Conservation (phyloP, 352 stramenopile species). For the Phytophthora cryptogea region DNA sequence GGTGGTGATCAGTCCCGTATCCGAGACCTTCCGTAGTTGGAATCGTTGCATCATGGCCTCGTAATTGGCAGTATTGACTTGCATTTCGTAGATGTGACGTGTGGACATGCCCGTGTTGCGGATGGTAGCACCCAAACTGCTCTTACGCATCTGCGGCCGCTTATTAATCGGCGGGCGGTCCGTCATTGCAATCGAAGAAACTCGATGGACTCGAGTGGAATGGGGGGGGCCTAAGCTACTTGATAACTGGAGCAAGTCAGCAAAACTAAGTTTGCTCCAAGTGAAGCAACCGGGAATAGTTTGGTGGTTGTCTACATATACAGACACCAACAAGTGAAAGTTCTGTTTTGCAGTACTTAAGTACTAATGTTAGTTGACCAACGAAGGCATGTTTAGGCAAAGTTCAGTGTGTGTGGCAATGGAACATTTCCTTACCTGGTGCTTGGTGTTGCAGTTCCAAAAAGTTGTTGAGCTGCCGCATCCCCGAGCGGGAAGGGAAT, state of each 20-base stretch:
- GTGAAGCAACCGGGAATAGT: background rate
- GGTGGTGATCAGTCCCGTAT: conserved; percentile 11
- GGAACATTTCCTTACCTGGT: too few species aligned
- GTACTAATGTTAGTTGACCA: too few species aligned
- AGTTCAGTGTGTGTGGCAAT: too few species aligned
- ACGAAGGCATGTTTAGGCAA: too few species aligned
- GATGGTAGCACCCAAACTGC: background rate
- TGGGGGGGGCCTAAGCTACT: background rate
- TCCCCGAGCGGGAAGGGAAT: background rate
- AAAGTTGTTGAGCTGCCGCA: background rate
- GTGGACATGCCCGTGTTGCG: conserved; percentile 4
- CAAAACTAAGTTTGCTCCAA: background rate
- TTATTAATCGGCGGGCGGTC: conserved; percentile 2
- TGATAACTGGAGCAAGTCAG: too few species aligned
- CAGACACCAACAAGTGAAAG: background rate
- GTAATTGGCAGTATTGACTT: conserved; percentile 3
- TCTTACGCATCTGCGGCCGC: conserved; percentile 1
- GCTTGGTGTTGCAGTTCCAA: background rate
- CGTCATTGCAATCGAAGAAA: background rate
- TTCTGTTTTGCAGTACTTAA: background rate
- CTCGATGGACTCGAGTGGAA: background rate
- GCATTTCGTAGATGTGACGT: conserved; percentile 5
- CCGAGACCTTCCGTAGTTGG: conserved; percentile 24
- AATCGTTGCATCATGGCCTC: conserved; percentile 37
- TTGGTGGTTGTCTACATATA: background rate